These are phyloP conservation scores for Cupressus sempervirens DNA, from an alignment of 75 land plant species.

Conservation along the genomic window DNA sequence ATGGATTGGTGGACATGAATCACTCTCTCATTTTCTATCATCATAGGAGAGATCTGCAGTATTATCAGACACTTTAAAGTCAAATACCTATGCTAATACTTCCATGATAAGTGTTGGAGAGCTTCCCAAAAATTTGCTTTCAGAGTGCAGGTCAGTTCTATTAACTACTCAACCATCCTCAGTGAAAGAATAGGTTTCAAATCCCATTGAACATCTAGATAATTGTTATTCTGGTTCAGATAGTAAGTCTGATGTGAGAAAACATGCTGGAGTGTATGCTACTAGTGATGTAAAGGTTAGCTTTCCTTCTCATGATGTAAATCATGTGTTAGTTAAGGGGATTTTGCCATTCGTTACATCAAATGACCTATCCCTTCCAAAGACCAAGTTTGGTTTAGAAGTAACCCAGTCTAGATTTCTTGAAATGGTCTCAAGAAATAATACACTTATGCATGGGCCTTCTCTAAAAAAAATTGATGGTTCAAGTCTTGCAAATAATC, in stretches of 20 bases:
- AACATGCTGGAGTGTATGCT: not conserved
- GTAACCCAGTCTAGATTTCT: slow-evolving; percentile 14
- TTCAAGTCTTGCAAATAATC: not conserved
- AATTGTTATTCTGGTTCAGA: not conserved
- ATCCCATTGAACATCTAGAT: not conserved
- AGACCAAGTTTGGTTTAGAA: slow-evolving; percentile 16
- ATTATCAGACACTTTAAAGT: not conserved
- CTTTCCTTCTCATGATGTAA: not conserved
- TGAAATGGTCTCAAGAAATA: slow-evolving; percentile 21
- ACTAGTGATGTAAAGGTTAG: not conserved
- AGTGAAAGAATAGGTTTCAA: not conserved
- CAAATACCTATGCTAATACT: not conserved
- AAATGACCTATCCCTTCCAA: slow-evolving; percentile 9
- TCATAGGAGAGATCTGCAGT: slow-evolving; percentile 9
- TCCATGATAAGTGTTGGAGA: not conserved
- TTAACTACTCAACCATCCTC: not conserved
- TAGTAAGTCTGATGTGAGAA: not conserved
- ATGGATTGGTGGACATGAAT: slow-evolving; percentile 78
- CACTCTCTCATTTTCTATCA: slow-evolving; percentile 39
- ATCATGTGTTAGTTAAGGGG: not conserved
- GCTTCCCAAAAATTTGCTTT: slow-evolving; percentile 4
- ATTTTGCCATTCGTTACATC: slow-evolving; percentile 7
- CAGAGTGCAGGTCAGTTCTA: slow-evolving; percentile 9
- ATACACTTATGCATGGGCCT: slow-evolving; percentile 10
- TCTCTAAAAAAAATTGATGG: slow-evolving; percentile 20